A percentile compares a stretch with the other conserved stretches of the same genome.
These are phyloP conservation scores for Apiospora phragmitis DNA, from an alignment of 2,329 filamentous ascomycete genomes.

Conservation along the genomic window DNA sequence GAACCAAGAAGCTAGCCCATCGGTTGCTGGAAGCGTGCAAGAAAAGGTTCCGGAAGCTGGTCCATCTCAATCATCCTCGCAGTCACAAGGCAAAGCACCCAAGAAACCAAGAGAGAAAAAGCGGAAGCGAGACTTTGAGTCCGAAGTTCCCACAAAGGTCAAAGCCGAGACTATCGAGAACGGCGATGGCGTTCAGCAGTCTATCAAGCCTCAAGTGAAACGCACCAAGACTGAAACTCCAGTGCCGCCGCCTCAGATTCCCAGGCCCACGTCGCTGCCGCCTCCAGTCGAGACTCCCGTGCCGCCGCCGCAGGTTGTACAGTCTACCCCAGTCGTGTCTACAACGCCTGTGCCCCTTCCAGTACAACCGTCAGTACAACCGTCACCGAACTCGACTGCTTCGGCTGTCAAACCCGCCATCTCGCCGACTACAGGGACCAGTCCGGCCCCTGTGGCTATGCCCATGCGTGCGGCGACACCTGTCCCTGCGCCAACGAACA, in stretches of 20 bases:
- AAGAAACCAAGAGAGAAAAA: conserved; percentile 37
- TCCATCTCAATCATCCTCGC: conserved; percentile 18
- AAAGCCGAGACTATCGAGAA: conserved; percentile 29
- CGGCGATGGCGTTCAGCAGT: neutral
- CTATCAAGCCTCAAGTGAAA: conserved; percentile 44
- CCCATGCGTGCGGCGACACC: conserved; percentile 39
- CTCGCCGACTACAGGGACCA: conserved; percentile 13
- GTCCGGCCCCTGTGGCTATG: conserved; percentile 16
- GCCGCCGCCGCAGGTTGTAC: conserved; percentile 32
- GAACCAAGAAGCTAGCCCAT: conserved; percentile 35
- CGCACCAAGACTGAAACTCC: conserved; percentile 60
- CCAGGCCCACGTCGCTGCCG: conserved; percentile 33
- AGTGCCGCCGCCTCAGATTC: conserved; percentile 45
- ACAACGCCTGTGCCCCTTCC: conserved; percentile 35
- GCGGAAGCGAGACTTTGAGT: conserved; percentile 45
- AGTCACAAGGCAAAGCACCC: conserved; percentile 25
- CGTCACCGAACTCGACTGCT: neutral
- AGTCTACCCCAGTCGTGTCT: conserved; percentile 28
- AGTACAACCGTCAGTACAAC: conserved; percentile 18
- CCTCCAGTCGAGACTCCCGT: conserved; percentile 33
- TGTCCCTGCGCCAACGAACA: conserved; percentile 34
- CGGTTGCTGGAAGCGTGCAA: conserved; percentile 27
- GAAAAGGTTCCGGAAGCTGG: conserved; percentile 31
- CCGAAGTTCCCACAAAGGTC: conserved; percentile 30
- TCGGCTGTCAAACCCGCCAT: conserved; percentile 9